Base-by-base conservation (phyloP, 805 yeast species). In the Suhomyces prunicola region DNA sequence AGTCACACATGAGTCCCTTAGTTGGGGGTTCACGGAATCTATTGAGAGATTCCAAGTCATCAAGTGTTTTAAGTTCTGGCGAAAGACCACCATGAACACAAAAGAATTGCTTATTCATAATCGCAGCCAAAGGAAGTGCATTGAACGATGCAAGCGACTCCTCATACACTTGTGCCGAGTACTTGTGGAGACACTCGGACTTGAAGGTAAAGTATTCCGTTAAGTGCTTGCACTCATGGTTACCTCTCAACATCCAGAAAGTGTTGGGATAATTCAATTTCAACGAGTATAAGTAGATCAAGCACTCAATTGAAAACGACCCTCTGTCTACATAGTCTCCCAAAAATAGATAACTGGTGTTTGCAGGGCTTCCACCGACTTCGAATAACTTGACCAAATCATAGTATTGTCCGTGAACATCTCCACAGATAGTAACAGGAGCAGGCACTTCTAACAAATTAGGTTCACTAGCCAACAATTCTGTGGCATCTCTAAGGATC, bases 281-380 rank as follows among this genome's bases (percentile, higher is more conserved):
- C 64, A 91, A 71, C 4, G 96, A 71, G 76, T 89, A 91, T 51
- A 93, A 70, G 60, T 88, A 86, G 42, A 93, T 67, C 46, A 88
- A 70, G 63, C 89, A 84, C 68, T 93, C 99, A 55, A 90, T 82
- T 12, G 97, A 88, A 65, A 88, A 92, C 22, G 88, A 83, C 3
- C 99, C 99, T 58, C 99, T 79, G 71, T 93, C 99, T 19, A 93
- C 97, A 66, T 92, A 93, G 70, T 93, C 98, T 13, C 98, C 97
- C 52, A 92, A 71, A 63, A 93, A 92, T 50, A 92, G 73, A 67
- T 90, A 93, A 17, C 88, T 79, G 1, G 96, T 86, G n/a, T 65
- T 70, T 13, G 72, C 76, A 10, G 97, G 97, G 64, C 87, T 85
- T 2, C 98, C 98, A 40, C 97, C 96, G 15, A 91, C 93, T 66